These are phyloP conservation scores for Neurospora sp. DNA, from an alignment of 495 filamentous ascomycete species.

Conservation along the genomic window DNA sequence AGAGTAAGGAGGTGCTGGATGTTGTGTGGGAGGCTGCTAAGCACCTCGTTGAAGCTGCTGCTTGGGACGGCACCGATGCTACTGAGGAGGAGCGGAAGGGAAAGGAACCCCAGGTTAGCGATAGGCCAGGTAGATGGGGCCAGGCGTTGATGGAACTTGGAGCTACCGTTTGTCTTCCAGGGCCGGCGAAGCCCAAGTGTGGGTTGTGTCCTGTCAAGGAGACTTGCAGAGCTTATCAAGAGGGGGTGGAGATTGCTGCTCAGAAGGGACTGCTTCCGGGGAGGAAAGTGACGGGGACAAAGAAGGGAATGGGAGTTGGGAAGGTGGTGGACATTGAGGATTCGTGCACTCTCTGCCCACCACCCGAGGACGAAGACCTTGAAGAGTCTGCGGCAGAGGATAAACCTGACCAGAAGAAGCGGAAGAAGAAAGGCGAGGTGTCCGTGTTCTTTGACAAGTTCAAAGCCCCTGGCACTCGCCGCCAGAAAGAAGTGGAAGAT, in stretches of 20 bases:
- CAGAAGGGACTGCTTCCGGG: slow-evolving; percentile 2
- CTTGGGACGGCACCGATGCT: slow-evolving; percentile 12
- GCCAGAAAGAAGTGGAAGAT: not conserved
- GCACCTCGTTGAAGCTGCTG: slow-evolving; percentile 27
- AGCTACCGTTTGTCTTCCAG: slow-evolving; percentile 28
- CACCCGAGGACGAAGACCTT: slow-evolving; percentile 19
- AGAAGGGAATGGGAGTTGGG: not conserved
- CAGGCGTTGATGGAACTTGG: slow-evolving; percentile 41
- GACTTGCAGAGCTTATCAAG: slow-evolving; percentile 33
- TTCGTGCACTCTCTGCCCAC: slow-evolving; percentile 26
- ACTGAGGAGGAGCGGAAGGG: not conserved
- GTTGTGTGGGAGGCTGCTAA: slow-evolving; percentile 34
- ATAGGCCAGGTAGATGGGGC: slow-evolving; percentile 34
- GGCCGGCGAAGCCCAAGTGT: slow-evolving; percentile 35
- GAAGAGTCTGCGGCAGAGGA: not conserved
- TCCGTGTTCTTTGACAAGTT: slow-evolving; percentile 22
- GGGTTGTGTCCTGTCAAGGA: slow-evolving; percentile 27
- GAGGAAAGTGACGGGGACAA: not conserved
- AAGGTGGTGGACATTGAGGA: slow-evolving; percentile 30
- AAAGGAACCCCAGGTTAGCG: slow-evolving; percentile 10
- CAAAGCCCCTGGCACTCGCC: not conserved
- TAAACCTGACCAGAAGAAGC: not conserved
- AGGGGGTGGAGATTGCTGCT: slow-evolving; percentile 22
- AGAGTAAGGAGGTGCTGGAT: slow-evolving; percentile 29
- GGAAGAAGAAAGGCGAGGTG: slow-evolving; percentile 12